Evolutionary conservation across 2,329 filamentous ascomycete genomes (phyloP).

Genomic region (Fusarium sp.): DNA sequence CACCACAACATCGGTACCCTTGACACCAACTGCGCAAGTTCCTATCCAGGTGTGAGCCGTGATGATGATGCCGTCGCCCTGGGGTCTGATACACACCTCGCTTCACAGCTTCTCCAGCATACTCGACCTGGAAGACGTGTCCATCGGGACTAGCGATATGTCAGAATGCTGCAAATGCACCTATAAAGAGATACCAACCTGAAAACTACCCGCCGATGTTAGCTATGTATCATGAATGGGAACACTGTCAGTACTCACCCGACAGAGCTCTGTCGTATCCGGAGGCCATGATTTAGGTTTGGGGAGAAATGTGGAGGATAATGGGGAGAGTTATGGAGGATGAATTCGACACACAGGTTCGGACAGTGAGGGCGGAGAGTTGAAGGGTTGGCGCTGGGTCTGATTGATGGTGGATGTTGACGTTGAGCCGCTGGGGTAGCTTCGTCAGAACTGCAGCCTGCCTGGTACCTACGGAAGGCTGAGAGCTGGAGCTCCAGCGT

Average conservation of each 20-base stretch:
- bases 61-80: conserved; percentile 3
- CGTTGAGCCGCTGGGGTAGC: conserved; percentile 47
- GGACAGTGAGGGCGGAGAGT: conserved; percentile 22
- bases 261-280: conserved; percentile 99
- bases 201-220: conserved; percentile 76
- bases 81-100: conserved; percentile 72
- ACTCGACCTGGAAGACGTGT: conserved; percentile 99
- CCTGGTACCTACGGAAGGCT: conserved; percentile 45
- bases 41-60: conserved; percentile 63
- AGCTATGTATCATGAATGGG: conserved; percentile 54
- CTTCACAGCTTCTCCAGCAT: conserved; percentile 98
- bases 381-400: conserved; percentile 32
- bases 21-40: conserved; percentile 98
- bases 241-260: conserved; percentile 72
- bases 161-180: conserved; percentile 55
- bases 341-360: conserved; percentile 13
- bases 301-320: neutral
- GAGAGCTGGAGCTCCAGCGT: conserved; percentile 48
- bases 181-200: conserved; percentile 64
- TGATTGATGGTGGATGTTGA: conserved; percentile 37
- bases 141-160: conserved; percentile 84
- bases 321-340: neutral
- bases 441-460: conserved; percentile 57
- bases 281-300: conserved; percentile 75
- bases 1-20: conserved; percentile 93